These are phyloP conservation scores for Rhizopus stolonifer DNA, from an alignment of 371 early-diverging fungal species.

Conservation along the genomic window DNA sequence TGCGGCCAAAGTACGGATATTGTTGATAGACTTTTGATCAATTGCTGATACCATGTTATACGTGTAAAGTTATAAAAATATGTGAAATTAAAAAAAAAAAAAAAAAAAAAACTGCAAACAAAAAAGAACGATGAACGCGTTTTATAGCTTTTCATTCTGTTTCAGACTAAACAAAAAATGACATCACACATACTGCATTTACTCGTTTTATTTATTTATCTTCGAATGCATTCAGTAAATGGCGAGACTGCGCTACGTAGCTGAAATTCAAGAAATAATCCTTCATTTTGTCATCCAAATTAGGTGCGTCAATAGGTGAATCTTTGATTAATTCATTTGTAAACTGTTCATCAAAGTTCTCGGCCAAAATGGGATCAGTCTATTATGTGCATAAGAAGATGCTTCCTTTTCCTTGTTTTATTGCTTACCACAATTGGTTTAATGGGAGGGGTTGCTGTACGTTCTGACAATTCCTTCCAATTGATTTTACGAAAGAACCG, in stretches of 20 bases:
- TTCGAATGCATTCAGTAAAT: not conserved
- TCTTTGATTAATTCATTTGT: constrained; percentile 43
- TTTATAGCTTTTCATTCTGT: not conserved
- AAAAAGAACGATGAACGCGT: not conserved
- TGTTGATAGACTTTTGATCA: constrained; percentile 66
- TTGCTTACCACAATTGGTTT: constrained; percentile 64
- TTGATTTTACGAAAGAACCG: constrained; percentile 86
- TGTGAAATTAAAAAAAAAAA: not conserved
- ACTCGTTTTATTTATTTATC: not conserved
- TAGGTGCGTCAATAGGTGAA: constrained; percentile 29
- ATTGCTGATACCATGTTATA: constrained; percentile 16
- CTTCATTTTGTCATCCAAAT: constrained; percentile 33
- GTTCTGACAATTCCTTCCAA: constrained; percentile 68
- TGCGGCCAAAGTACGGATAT: constrained; percentile 90
- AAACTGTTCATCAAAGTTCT: constrained; percentile 51
- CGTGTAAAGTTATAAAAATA: too few relatives aligned
- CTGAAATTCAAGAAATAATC: constrained; percentile 47
- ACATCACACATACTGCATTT: constrained; percentile 1
- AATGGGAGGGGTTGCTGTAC: constrained; percentile 75
- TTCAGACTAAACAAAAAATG: not conserved
- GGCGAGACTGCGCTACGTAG: constrained; percentile 37
- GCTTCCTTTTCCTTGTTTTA: not conserved
- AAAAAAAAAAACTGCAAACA: constrained; percentile 1
- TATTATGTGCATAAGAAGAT: constrained; percentile 1
- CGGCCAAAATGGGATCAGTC: constrained; percentile 48